Base-by-base conservation (phyloP, 768 basidiomycete species). In the Leccinum subtestaceum region DNA sequence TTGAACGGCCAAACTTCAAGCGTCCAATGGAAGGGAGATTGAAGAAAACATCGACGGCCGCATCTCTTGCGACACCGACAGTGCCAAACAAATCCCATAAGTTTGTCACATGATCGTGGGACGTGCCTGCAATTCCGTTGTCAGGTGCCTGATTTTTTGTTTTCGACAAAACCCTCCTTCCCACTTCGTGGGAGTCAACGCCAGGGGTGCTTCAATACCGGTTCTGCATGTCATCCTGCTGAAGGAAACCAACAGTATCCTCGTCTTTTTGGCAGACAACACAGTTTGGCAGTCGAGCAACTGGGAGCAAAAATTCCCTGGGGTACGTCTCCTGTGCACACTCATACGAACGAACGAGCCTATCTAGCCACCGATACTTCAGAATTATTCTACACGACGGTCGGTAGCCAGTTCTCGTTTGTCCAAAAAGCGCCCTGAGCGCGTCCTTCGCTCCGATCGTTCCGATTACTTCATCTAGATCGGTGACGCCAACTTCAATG, bases 221-320 rank as follows among this genome's bases (percentile, higher is more conserved):
- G 4, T 99, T 95, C 74, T 38, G 19, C 5, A 19, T 31, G n/a
- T 8, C 19, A 25, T 49, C 4, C 29, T 46, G 53, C 40, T 67
- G 46, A 62, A 27, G 10, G 25, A 32, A 36, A 40, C 5, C 40
- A 48, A 45, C 2, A 92, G 83, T 0, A 82, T 98, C 56, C 83
- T 99, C 32, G 85, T 92, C 43, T 87, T 91, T 6, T 81, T 97
- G 3, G 70, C 72, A 1, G 94, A 98, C 67, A 73, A 84, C 60
- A 80, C 83, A 0, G 79, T 98, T 55, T 98, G 93, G 93, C 95
- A 98, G 76, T 97, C 94, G 1, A 85, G 84, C 66, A 98, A 95
- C 69, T 99, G 96, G 95, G 80, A 80, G 46, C 86, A 85, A 59
- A 79, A 87, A 13, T 75, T 71, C 68, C 80, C 84, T 0, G 78